Conservation (phyloP, 345 rosid species). For the Firmiana major region DNA sequence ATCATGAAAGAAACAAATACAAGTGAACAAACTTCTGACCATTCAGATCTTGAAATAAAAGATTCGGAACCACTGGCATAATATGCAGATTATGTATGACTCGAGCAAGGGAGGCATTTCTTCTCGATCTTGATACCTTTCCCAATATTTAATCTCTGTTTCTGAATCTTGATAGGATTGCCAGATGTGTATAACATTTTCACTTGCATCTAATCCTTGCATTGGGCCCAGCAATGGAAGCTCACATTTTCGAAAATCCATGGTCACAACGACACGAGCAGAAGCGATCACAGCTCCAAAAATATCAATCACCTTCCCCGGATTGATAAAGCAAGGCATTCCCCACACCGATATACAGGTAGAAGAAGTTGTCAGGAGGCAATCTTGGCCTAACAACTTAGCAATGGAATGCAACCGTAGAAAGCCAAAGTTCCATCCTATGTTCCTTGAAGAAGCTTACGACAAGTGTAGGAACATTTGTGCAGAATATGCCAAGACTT, state of each 20-base stretch:
- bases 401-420: slow-evolving; percentile 9
- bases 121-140: background rate
- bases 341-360: slow-evolving; percentile 34
- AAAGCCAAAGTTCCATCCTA: slow-evolving; percentile 35
- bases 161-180: background rate
- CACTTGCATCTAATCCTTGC: slow-evolving; percentile 27
- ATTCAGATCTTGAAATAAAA: slow-evolving; percentile 8
- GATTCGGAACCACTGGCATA: background rate
- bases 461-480: slow-evolving; percentile 46
- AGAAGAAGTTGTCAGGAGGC: slow-evolving; percentile 37
- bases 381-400: slow-evolving; percentile 20
- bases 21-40: background rate
- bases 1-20: background rate
- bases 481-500: slow-evolving; percentile 61
- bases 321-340: slow-evolving; percentile 27
- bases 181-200: slow-evolving; percentile 30
- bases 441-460: slow-evolving; percentile 49
- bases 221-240: slow-evolving; percentile 15
- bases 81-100: background rate
- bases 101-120: background rate
- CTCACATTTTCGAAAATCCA: slow-evolving; percentile 3
- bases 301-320: slow-evolving; percentile 14
- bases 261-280: slow-evolving; percentile 19
- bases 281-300: slow-evolving; percentile 30
- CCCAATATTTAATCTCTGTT: background rate